Conservation (phyloP, 2,329 filamentous ascomycete genomes). For the Tolypocladium ophioglossoides region DNA sequence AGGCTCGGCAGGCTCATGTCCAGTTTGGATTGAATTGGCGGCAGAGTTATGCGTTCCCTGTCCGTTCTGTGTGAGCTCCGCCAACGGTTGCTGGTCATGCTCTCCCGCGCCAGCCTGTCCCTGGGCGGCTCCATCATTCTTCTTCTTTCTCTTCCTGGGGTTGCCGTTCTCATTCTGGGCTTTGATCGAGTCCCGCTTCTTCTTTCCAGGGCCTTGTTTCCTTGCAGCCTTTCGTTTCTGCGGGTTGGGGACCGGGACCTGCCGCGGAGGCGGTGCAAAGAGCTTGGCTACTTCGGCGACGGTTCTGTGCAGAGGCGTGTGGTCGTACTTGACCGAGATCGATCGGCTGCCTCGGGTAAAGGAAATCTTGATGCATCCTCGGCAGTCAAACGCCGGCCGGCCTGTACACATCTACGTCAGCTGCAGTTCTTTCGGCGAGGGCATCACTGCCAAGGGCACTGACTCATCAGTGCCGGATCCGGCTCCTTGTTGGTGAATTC, state of each 20-base stretch:
- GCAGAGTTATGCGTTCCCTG: constrained; percentile 3
- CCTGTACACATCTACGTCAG: constrained; percentile 20
- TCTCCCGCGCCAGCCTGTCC: background rate
- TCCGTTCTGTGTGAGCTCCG: background rate
- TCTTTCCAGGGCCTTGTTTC: constrained; percentile 16
- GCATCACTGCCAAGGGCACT: constrained; percentile 6
- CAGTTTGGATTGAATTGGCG: background rate
- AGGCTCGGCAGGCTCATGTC: constrained; percentile 4
- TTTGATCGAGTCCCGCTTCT: constrained; percentile 12
- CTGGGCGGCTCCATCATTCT: constrained; percentile 11
- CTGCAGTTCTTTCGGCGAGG: background rate
- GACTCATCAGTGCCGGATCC: constrained; percentile 35
- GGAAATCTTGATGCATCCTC: constrained; percentile 36
- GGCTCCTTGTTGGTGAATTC: constrained; percentile 38
- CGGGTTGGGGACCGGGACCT: constrained; percentile 11
- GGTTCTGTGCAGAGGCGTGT: constrained; percentile 46
- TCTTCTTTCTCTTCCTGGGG: constrained; percentile 18
- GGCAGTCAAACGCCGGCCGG: constrained; percentile 50
- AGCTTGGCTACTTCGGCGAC: constrained; percentile 38
- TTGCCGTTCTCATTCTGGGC: constrained; percentile 14
- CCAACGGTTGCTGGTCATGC: background rate
- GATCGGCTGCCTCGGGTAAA: constrained; percentile 36
- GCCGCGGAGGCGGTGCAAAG: constrained; percentile 33
- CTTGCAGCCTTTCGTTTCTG: constrained; percentile 17
- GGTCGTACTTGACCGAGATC: constrained; percentile 43